A percentile compares a stretch with the other conserved stretches of the same genome.
These are phyloP conservation scores for Mollisiaceae sp. DNA, from an alignment of 2,329 filamentous ascomycete species.

Conservation along the genomic window DNA sequence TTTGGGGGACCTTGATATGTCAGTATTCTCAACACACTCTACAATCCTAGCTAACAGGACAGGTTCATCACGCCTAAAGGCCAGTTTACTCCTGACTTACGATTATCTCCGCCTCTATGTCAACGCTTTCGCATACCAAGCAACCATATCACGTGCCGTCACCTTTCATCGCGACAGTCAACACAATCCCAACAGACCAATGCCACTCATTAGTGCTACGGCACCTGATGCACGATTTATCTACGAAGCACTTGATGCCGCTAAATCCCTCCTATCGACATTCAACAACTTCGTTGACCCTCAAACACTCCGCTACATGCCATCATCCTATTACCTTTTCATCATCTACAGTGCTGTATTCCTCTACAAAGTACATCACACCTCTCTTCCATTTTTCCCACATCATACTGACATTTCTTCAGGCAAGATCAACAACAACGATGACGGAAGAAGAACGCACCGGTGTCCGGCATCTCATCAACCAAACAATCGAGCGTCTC, in stretches of 20 bases:
- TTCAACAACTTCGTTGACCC: conserved; percentile 65
- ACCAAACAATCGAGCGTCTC: conserved; percentile 62
- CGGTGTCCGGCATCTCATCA: conserved; percentile 62
- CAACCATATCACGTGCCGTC: conserved; percentile 60
- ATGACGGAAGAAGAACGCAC: conserved; percentile 49
- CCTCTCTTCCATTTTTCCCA: no score
- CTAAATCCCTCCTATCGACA: conserved; percentile 64
- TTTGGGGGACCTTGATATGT: conserved; percentile 71
- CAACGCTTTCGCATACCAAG: conserved; percentile 78
- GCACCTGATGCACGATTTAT: conserved; percentile 70
- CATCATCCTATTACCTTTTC: conserved; percentile 66
- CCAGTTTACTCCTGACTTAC: conserved; percentile 71
- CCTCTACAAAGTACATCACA: conserved; percentile 63
- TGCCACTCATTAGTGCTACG: conserved; percentile 49
- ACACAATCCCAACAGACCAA: conserved; percentile 47
- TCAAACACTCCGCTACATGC: conserved; percentile 66
- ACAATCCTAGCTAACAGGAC: conserved; percentile 12
- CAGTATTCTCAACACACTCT: conserved; percentile 33
- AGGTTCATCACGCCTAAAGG: conserved; percentile 69
- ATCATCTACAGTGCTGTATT: conserved; percentile 69
- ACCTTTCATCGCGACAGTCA: conserved; percentile 38
- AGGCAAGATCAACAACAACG: conserved; percentile 38
- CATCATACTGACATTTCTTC: neutral
- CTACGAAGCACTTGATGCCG: conserved; percentile 68
- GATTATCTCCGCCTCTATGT: conserved; percentile 76